Base-by-base conservation (phyloP, 2,329 filamentous ascomycete species). In the Metarhizium album region DNA sequence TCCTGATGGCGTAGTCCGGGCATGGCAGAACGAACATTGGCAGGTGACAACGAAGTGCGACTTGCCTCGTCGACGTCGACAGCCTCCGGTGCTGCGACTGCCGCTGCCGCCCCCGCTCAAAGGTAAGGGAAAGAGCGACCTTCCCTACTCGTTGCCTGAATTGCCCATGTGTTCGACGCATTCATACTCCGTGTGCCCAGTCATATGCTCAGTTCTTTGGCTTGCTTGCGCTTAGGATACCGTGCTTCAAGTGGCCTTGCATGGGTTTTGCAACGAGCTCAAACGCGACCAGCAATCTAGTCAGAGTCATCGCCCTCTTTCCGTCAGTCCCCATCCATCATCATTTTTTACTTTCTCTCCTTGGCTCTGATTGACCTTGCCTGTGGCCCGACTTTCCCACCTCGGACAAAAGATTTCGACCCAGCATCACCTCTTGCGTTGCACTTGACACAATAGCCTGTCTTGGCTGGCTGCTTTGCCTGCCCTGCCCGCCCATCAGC, bases 21-120 rank as follows among this genome's bases (percentile, higher is more conserved):
- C 76, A 82, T 82, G 79, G 78, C 78, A 80, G 78, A 81, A 75
- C 78, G 73, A 80, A 81, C 69, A 68, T 61, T 65, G 67, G 64
- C 67, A 74, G 70, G 72, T 70, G 74, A 78, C 68, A 74, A 75
- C 74, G 72, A 76, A 71, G 70, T 70, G 73, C 74, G 70, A 71
- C 72, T 73, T 68, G 72, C 72, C 61, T 67, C 70, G 58, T 59
- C 59, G 59, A 59, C 66, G 59, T 62, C 66, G 59, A 63, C 60
- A 63, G 58, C 63, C 54, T 59, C 62, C 54, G 55, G 61, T 37
- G 53, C 58, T 59, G 57, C 53, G 48, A 51, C 55, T 53, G 56
- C 59, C 56, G 54, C 58, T 53, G 49, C 57, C 53, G 55, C 58
- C 54, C 54, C 57, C 53, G 51, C 57, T 52, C 54, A 57, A 57